These are phyloP conservation scores for Saccharomycopsis fibuligera DNA, from an alignment of 805 yeast species.

Conservation along the genomic window DNA sequence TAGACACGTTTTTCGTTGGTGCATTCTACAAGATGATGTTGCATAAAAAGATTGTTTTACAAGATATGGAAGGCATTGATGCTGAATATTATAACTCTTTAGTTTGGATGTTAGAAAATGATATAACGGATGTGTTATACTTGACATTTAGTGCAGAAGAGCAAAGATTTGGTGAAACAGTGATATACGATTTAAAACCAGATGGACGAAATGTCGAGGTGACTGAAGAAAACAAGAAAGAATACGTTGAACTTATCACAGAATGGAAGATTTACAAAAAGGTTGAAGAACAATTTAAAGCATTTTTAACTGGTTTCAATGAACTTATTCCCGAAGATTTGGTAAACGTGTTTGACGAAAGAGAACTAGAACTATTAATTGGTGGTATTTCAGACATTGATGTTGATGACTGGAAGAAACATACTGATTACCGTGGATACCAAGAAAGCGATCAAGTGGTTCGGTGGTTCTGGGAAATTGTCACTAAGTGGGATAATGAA, in stretches of 20 bases:
- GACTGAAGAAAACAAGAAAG: slow-evolving; percentile 89
- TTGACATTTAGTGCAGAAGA: slow-evolving; percentile 85
- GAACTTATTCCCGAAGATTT: slow-evolving; percentile 96
- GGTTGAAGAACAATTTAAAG: slow-evolving; percentile 92
- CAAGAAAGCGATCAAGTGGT: slow-evolving; percentile 94
- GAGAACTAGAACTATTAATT: slow-evolving; percentile 91
- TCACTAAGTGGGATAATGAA: slow-evolving; percentile 91
- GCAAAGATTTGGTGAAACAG: slow-evolving; percentile 91
- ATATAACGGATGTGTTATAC: slow-evolving; percentile 82
- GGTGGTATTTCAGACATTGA: slow-evolving; percentile 99
- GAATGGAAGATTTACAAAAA: slow-evolving; percentile 95
- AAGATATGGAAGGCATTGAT: slow-evolving; percentile 94
- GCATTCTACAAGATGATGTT: slow-evolving; percentile 98
- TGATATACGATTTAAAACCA: slow-evolving; percentile 83
- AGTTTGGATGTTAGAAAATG: slow-evolving; percentile 94
- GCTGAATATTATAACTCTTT: slow-evolving; percentile 87
- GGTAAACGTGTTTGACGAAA: slow-evolving; percentile 94
- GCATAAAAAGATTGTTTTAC: slow-evolving; percentile 86
- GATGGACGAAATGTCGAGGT: slow-evolving; percentile 87
- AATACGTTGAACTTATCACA: slow-evolving; percentile 88
- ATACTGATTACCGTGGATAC: slow-evolving; percentile 97
- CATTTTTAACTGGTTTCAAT: slow-evolving; percentile 95
- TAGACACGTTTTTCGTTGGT: slow-evolving; percentile 97
- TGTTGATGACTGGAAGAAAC: slow-evolving; percentile 98
- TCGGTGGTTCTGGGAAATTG: slow-evolving; percentile 98